Evolutionary conservation across 2,329 filamentous ascomycete species (phyloP).

Genomic region (Aureobasidium sp.): DNA sequence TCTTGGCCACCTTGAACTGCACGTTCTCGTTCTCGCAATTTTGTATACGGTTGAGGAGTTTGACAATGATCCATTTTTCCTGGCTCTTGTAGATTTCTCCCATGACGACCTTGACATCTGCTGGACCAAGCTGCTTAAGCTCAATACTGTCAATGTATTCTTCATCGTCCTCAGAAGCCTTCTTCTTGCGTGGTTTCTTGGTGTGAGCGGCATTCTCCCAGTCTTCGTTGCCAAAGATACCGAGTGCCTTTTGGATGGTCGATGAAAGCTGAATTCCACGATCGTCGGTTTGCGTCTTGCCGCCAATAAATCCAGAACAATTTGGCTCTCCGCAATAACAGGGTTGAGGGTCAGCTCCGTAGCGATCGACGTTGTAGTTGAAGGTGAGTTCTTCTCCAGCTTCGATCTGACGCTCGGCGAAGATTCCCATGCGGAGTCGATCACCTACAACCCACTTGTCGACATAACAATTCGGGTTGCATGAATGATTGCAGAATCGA

Average conservation of each 20-base stretch:
- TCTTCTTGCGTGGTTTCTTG: constrained; percentile 90
- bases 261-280: constrained; percentile 86
- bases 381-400: constrained; percentile 94
- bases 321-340: constrained; percentile 95
- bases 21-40: constrained; percentile 79
- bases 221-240: constrained; percentile 84
- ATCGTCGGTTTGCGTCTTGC: constrained; percentile 87
- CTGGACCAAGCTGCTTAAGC: constrained; percentile 69
- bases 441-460: constrained; percentile 99
- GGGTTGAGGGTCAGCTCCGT: constrained; percentile 91
- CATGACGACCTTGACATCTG: constrained; percentile 89
- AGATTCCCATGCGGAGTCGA: constrained; percentile 98
- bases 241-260: constrained; percentile 79
- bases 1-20: constrained; percentile 79
- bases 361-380: constrained; percentile 99
- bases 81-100: constrained; percentile 94
- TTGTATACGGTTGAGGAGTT: constrained; percentile 83
- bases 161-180: constrained; percentile 81
- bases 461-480: constrained; percentile 97
- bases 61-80: constrained; percentile 98
- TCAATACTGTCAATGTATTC: constrained; percentile 90
- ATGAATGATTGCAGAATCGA: constrained; percentile 97
- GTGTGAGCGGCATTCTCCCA: constrained; percentile 80
- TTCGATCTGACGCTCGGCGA: constrained; percentile 75
- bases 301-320: constrained; percentile 93